Evolutionary conservation across 495 filamentous ascomycete species (phyloP), one percentile per base, ranked within the genome.

Genomic region (Penicillium flavigenum): DNA sequence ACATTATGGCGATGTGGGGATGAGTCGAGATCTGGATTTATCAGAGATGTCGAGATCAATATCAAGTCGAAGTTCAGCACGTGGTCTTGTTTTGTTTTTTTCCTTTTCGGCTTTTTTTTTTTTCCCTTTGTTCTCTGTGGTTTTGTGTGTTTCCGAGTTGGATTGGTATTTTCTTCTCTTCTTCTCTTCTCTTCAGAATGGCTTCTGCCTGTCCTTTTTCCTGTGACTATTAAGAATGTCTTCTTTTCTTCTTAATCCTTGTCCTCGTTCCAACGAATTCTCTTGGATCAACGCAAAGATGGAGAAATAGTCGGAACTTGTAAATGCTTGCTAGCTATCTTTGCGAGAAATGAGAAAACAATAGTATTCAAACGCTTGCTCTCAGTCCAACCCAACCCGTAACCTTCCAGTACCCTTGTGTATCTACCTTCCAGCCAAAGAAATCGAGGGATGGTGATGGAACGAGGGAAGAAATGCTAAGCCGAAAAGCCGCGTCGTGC

Each of bases 1-100:
- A 85, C 90, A 95, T 96, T 78, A 64, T 81, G 79, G 68, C 70
- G 46, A 55, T 51, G 62, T 62, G 66, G 56, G 58, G 54, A 62
- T 51, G 22, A 41, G 32, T 41, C 14, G 38, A 52, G 53, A 47
- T 22, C 22, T 48, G n/a, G 27, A 7, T 10, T 50, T 50, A 36
- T 50, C 19, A 38, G 20, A 50, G n/a, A 20, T 39, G 36, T 50
- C 31, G 31, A 50, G 20, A 16, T n/a, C 47, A 14, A 50, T 49
- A 38, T 38, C 47, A 38, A 22, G 22, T 22, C 22, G 11, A 50
- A 50, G 27, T 27, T 19, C 36, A 27, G n/a, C 24, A 44, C 20
- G 51, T 57, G 39, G 26, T 17, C 43, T 64, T 62, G 55, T 38
- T 55, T 58, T 50, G 53, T 34, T 59, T 41, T 59, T 41, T 57